Base-by-base conservation (phyloP, 345 rosid species). In the Lumnitzera littorea region DNA sequence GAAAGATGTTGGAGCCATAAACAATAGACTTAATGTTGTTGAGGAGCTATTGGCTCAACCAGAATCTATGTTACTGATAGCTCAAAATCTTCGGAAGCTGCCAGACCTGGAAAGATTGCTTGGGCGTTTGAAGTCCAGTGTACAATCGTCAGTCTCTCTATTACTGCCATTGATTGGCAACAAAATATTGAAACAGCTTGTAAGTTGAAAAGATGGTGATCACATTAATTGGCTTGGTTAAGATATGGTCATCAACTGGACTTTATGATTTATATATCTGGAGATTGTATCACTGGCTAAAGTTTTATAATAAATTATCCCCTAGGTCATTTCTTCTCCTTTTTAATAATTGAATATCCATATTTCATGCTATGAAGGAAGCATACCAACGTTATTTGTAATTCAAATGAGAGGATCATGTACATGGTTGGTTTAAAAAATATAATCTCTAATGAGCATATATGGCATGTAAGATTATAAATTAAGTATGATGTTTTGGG, bases 21-120 rank as follows among this genome's bases (percentile, higher is more conserved):
- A 89, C 60, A 74, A 78, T 59, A 77, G 96, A 76, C 94, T 92
- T 24, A 68, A 92, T 71, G 86, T 77, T 56, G 86, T 87, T 51
- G 96, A 87, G 50, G 69, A 62, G 50, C 74, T 92, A 13, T 78
- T 41, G 20, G 65, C 63, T 58, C 71, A 76, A 66, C 70, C 97
- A 43, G 98, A 84, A 63, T 56, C 63, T 15, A 66, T 80, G 67
- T 62, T 76, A 61, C 64, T 81, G 50, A 77, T 75, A 48, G 70
- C 84, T 62, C 88, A 84, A 64, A 76, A 72, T 78, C 88, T 92
- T 52, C 80, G 77, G 23, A 87, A 77, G 67, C 76, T 87, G 71
- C 91, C 98, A 56, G 98, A 92, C 74, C 69, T 89, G 25, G 98
- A 92, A 70, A 85, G 96, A 76, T 66, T 85, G 75, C 83, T 87